Percentiles rank a stretch among this genome's conserved stretches.
phyloP scores from a whole-genome alignment of 192 early-diverging fungal species.

The Podila clonocystis region DNA sequence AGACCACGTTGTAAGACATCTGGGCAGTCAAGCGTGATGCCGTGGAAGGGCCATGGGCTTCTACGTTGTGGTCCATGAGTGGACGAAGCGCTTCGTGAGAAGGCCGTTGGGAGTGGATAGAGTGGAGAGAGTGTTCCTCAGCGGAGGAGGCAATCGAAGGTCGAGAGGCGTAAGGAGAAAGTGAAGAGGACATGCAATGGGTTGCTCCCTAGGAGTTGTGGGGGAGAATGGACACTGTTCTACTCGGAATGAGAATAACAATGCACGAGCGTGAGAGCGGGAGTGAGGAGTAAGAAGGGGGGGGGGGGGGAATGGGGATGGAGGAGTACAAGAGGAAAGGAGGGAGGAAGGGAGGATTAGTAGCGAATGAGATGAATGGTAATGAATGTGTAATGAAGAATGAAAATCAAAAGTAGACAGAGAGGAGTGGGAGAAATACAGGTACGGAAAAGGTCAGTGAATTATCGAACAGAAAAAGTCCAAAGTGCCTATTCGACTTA shows the following conservation, averaged over 20 bases:
- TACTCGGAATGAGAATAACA: neutral
- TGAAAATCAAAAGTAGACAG: no score
- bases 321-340: neutral
- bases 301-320: neutral
- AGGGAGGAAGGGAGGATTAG: neutral
- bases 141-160: conserved; percentile 9
- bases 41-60: neutral
- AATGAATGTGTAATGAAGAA: neutral
- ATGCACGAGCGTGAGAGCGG: neutral
- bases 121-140: conserved; percentile 25
- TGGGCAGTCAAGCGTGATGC: conserved; percentile 37
- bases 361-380: neutral
- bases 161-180: conserved; percentile 7
- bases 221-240: neutral
- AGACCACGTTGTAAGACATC: conserved; percentile 30
- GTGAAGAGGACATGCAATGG: conserved; percentile 4
- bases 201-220: neutral
- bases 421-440: no score
- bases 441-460: no score
- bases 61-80: conserved; percentile 11
- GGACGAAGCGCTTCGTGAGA: conserved; percentile 7
- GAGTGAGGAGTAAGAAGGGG: neutral
- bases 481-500: no score
- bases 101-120: conserved; percentile 1
- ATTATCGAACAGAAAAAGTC: no score